Conservation (phyloP, 2,329 filamentous ascomycete genomes). For the Hymenoscyphus occultus region DNA sequence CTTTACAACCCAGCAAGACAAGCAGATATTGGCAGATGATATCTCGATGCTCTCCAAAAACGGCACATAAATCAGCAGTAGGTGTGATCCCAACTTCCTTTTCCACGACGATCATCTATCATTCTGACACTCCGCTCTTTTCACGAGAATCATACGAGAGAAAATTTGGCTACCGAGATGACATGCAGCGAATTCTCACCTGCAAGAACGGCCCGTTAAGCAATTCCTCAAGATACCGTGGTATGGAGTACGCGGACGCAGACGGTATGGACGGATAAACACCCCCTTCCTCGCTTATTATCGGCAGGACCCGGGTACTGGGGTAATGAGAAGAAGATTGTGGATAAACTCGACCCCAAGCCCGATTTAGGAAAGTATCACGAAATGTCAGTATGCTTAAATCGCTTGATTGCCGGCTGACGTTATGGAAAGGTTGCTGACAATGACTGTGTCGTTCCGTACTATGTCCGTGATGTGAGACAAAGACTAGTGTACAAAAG, state of each 20-base stretch:
- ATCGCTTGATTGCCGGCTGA: not conserved
- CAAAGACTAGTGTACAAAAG: too few species aligned
- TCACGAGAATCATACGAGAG: not conserved
- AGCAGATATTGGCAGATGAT: not conserved
- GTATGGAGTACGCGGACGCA: not conserved
- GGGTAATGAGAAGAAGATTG: not conserved
- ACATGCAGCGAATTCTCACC: not conserved
- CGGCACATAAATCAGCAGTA: not conserved
- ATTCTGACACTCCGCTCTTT: not conserved
- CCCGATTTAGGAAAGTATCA: not conserved
- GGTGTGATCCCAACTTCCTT: not conserved
- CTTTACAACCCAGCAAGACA: not conserved
- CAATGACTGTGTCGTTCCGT: not conserved
- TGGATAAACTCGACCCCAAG: not conserved
- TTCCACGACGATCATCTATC: not conserved
- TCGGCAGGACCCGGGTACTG: not conserved
- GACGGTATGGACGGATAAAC: not conserved
- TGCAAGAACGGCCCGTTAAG: not conserved
- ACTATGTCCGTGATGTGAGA: too few species aligned
- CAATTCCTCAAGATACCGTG: not conserved
- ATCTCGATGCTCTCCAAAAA: not conserved
- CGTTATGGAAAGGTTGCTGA: not conserved
- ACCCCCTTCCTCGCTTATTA: not conserved
- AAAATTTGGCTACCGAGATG: not conserved
- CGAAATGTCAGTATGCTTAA: not conserved